Conservation (phyloP, 352 stramenopile genomes). For the Pythium biforme region DNA sequence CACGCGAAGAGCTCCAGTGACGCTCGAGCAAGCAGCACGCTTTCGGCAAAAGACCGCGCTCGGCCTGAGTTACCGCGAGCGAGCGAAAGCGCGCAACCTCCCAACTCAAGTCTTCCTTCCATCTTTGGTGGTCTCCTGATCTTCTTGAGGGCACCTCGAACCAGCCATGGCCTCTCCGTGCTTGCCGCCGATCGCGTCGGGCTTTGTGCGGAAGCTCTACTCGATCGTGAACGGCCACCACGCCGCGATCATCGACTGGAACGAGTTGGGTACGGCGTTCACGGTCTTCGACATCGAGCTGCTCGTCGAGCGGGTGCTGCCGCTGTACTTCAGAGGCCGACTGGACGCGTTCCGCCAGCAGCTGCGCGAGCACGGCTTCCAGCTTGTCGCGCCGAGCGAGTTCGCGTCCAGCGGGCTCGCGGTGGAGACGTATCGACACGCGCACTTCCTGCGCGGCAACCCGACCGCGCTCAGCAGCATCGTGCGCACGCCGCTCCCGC, state of each 20-base stretch:
- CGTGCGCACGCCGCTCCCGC: conserved; percentile 20
- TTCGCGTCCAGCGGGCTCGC: background rate
- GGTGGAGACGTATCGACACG: conserved; percentile 23
- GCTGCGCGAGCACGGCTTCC: conserved; percentile 66
- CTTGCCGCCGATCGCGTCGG: conserved; percentile 45
- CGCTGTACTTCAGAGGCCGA: conserved; percentile 65
- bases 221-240: conserved; percentile 66
- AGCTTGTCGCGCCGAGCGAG: conserved; percentile 8
- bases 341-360: conserved; percentile 69
- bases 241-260: conserved; percentile 55
- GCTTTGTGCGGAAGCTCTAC: conserved; percentile 78
- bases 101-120: background rate
- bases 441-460: conserved; percentile 22
- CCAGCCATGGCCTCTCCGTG: conserved; percentile 2
- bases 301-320: conserved; percentile 50
- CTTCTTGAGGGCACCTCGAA: background rate
- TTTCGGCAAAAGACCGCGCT: background rate
- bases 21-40: background rate
- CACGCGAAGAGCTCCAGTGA: conserved; percentile 2
- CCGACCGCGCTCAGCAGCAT: conserved; percentile 22
- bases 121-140: conserved; percentile 7
- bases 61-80: conserved; percentile 14
- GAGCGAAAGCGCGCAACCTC: conserved; percentile 21
- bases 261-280: conserved; percentile 50
- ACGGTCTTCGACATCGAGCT: conserved; percentile 45